Conservation (phyloP, 768 basidiomycete genomes). For the Paxillus ammoniavirescens region DNA sequence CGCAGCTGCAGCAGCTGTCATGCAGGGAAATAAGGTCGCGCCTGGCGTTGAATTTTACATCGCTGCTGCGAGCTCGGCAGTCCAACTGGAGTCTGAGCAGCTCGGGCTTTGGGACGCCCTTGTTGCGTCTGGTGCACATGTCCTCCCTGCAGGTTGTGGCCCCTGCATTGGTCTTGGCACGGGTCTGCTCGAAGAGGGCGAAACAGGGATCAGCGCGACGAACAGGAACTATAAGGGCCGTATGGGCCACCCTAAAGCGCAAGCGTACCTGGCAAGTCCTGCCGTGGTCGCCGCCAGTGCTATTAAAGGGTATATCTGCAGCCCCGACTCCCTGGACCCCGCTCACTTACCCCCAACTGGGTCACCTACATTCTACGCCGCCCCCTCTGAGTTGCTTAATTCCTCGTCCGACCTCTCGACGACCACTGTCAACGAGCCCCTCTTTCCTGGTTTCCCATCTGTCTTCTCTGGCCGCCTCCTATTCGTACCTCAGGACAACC, state of each 20-base stretch:
- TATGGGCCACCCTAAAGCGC: conserved; percentile 95
- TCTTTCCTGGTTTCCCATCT: conserved; percentile 81
- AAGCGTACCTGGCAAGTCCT: conserved; percentile 94
- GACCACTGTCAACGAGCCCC: conserved; percentile 48
- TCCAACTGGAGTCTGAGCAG: conserved; percentile 86
- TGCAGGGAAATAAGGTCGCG: conserved; percentile 78
- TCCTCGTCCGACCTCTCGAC: conserved; percentile 29
- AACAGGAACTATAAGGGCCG: conserved; percentile 99
- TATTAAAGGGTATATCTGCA: conserved; percentile 84
- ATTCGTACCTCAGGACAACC: conserved; percentile 93
- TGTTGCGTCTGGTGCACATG: conserved; percentile 85
- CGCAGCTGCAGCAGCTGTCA: conserved; percentile 86
- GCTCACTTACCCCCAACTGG: conserved; percentile 46
- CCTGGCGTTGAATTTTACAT: conserved; percentile 96
- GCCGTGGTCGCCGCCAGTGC: conserved; percentile 98
- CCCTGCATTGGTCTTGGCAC: conserved; percentile 97
- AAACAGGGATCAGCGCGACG: conserved; percentile 96
- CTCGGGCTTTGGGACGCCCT: conserved; percentile 88
- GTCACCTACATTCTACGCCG: conserved; percentile 59
- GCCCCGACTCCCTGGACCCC: conserved; percentile 69
- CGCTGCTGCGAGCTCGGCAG: conserved; percentile 89
- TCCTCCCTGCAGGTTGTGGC: conserved; percentile 93
- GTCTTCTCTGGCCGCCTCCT: conserved; percentile 82
- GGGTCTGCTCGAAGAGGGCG: conserved; percentile 89
- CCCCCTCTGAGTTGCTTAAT: conserved; percentile 28